Evolutionary conservation across 1,139 yeast genomes (phyloP).

Genomic region (Debaryomycetaceae sp.): DNA sequence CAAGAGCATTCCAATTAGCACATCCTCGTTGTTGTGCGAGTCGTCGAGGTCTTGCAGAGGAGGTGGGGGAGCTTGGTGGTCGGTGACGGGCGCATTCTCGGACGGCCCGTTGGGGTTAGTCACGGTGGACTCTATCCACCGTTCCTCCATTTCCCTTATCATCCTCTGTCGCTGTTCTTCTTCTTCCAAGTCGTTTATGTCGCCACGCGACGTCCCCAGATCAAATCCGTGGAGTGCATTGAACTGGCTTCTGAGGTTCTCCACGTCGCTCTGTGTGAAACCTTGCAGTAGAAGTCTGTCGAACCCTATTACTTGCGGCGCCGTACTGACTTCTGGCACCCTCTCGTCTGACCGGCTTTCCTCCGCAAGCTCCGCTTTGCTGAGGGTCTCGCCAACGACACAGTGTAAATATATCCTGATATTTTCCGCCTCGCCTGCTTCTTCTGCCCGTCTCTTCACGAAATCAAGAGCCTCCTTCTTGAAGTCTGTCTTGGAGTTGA

Average conservation of each 20-base stretch:
- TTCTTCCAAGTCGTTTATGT: slow-evolving; percentile 40
- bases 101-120: slow-evolving; percentile 15
- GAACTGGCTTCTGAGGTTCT: slow-evolving; percentile 71
- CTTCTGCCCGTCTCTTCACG: slow-evolving; percentile 10
- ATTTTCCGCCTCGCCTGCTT: slow-evolving; percentile 7
- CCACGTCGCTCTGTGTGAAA: slow-evolving; percentile 71
- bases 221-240: slow-evolving; percentile 1
- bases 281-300: slow-evolving; percentile 83
- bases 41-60: slow-evolving; percentile 31
- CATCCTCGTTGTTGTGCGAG: slow-evolving; percentile 48
- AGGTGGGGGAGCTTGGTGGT: slow-evolving; percentile 13
- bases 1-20: slow-evolving; percentile 58
- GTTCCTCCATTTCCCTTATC: slow-evolving; percentile 69
- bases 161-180: slow-evolving; percentile 36
- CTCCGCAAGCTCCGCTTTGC: slow-evolving; percentile 53
- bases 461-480: slow-evolving; percentile 45
- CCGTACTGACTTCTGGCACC: slow-evolving; percentile 49
- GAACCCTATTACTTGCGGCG: slow-evolving; percentile 79
- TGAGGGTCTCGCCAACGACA: slow-evolving; percentile 69
- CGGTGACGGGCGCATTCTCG: slow-evolving; percentile 6
- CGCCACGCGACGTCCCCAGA: slow-evolving; percentile 10
- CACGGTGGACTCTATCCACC: slow-evolving; percentile 86
- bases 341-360: slow-evolving; percentile 60
- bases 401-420: slow-evolving; percentile 65
- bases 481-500: slow-evolving; percentile 59